These are phyloP conservation scores for Lotus japonicus DNA, from an alignment of 306 rosid genomes.

Conservation along the genomic window DNA sequence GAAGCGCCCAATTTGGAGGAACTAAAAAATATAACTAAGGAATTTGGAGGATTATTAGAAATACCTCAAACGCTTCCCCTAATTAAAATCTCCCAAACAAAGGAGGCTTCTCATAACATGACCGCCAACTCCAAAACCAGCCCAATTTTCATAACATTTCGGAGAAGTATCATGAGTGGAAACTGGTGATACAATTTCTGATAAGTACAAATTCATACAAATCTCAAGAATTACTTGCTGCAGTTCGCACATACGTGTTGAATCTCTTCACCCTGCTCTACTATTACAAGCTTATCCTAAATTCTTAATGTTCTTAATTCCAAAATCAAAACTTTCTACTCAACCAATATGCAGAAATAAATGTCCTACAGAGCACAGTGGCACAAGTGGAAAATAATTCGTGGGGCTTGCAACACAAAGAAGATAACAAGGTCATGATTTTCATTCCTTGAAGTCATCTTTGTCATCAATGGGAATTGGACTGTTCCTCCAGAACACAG, in stretches of 20 bases:
- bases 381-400: background rate
- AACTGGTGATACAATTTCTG: background rate
- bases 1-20: too few species aligned
- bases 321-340: background rate
- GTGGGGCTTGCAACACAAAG: background rate
- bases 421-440: conserved; percentile 6
- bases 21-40: too few species aligned
- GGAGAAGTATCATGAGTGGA: background rate
- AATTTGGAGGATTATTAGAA: too few species aligned
- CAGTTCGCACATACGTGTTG: background rate
- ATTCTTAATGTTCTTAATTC: conserved; percentile 5
- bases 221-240: background rate
- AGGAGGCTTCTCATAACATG: too few species aligned
- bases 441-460: conserved; percentile 83
- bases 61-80: too few species aligned
- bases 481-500: conserved; percentile 82
- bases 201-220: background rate
- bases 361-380: background rate
- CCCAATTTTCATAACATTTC: too few species aligned
- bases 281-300: conserved; percentile 8
- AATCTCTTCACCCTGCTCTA: background rate
- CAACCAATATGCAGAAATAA: conserved; percentile 4
- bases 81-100: too few species aligned
- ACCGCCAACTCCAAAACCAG: too few species aligned
- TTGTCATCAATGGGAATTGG: conserved; percentile 79